Base-by-base conservation (phyloP, 768 basidiomycete species). In the Tricholoma saponaceum region DNA sequence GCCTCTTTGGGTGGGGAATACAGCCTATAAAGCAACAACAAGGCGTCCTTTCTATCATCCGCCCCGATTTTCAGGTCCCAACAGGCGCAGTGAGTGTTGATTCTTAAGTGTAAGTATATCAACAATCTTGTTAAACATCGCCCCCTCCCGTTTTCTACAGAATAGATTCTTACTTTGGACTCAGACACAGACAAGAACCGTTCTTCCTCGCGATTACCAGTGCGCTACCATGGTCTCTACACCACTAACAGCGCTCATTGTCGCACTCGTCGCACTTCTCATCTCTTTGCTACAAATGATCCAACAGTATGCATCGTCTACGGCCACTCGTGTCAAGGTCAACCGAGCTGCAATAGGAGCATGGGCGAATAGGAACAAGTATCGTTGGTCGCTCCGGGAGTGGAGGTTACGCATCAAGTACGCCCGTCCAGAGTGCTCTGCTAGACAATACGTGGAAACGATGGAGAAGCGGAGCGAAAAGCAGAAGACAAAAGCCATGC, bases 401-500 rank as follows among this genome's bases (percentile, higher is more conserved):
- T 55, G 54, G 54, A 55, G 44, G 16, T 5, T 55, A 32, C 54
- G 54, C 41, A 32, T 55, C 13, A 18, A 14, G 20, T 55, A 55
- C 32, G 43, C 54, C 3, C 54, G 54, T 23, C 54, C 54, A 7
- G 44, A 46, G 30, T 32, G 25, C 44, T 43, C 54, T n/a, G 54
- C 44, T 22, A 22, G 13, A n/a, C 54, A 20, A 10, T 39, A 39
- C n/a, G 16, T 55, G 16, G 32, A 55, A 3, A 39, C 18, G n/a
- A 23, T 55, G 20, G 20, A 3, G 18, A 7, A 30, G 4, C 30
- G 39, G n/a, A 22, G 41, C 5, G 44, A 47, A n/a, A 44, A 55
- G 54, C 39, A 46, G n/a, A 20, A 55, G 8, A 33, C 9, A 5
- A 55, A 30, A 8, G 33, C 30, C 8, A 23, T 14, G 44, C 3